Evolutionary conservation across 108 stramenopile genomes (phyloP).

Genomic region (Nitzschia sp.): DNA sequence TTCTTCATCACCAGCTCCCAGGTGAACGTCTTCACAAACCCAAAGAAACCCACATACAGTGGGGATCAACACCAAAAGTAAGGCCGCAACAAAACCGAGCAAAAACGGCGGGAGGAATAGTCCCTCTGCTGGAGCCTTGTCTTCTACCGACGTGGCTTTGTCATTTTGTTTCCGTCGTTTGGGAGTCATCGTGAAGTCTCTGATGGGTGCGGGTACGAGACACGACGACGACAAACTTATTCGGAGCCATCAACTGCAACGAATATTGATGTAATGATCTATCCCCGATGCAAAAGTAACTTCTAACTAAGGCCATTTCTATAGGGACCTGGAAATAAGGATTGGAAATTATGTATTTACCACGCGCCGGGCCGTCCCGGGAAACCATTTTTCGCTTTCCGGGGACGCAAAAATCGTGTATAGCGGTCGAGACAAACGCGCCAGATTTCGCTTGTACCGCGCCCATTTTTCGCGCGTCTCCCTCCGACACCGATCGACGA

Average conservation of each 20-base stretch:
- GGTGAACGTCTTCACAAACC: conserved; percentile 13
- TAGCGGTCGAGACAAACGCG: not conserved
- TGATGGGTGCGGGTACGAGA: no score
- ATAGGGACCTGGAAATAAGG: no score
- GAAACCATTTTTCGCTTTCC: no score
- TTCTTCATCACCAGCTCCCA: not conserved
- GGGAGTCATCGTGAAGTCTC: not conserved
- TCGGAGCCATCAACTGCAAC: no score
- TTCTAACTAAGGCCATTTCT: no score
- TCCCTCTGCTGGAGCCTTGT: not conserved
- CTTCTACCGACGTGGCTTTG: not conserved
- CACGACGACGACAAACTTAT: no score
- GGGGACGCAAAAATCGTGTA: not conserved
- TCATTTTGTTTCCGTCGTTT: not conserved
- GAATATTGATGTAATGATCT: no score
- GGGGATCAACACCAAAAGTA: conserved; percentile 17
- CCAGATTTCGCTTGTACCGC: no score
- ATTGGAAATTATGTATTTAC: no score
- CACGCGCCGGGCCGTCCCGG: no score
- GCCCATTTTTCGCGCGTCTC: no score
- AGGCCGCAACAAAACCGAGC: conserved; percentile 19
- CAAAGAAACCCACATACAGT: not conserved
- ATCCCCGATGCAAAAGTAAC: not conserved
- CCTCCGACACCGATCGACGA: no score
- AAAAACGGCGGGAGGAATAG: conserved; percentile 22